Percentiles rank a stretch among this genome's conserved stretches.
Evolutionary conservation across 2,329 filamentous ascomycete genomes (phyloP).

Genomic region (Diplodia sapinea): DNA sequence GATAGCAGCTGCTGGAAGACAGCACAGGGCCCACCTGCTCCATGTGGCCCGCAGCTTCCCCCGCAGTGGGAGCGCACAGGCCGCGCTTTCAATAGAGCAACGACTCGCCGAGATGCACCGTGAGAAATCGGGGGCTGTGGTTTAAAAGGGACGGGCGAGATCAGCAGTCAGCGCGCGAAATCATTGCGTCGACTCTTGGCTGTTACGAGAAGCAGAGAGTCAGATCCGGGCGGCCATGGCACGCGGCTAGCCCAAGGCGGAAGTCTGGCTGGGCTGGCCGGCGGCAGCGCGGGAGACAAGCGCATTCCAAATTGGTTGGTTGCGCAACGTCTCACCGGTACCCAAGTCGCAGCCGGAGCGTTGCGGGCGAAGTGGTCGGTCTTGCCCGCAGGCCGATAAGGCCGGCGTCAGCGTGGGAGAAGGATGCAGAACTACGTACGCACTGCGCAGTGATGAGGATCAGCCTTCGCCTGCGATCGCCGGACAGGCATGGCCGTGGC

Average conservation of each 20-base stretch:
- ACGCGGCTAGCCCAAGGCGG: conserved; percentile 1
- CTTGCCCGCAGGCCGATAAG: conserved; percentile 7
- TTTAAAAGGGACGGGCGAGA: background rate
- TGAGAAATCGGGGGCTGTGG: background rate
- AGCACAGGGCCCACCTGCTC: background rate
- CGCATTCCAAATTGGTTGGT: background rate
- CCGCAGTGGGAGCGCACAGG: conserved; percentile 16
- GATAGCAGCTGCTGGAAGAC: background rate
- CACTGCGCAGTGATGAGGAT: conserved; percentile 14
- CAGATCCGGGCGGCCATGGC: conserved; percentile 1
- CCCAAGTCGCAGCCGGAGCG: background rate
- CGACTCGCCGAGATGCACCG: background rate
- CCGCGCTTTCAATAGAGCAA: conserved; percentile 17
- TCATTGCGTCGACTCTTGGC: background rate
- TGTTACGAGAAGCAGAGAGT: conserved; percentile 4
- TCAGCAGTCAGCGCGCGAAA: background rate
- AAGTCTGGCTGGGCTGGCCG: background rate
- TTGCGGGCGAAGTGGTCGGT: background rate
- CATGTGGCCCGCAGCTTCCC: conserved; percentile 6
- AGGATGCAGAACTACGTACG: background rate
- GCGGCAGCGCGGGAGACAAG: background rate
- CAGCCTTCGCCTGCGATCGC: conserved; percentile 21
- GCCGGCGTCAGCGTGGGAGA: background rate
- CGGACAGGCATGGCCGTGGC: background rate
- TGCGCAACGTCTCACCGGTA: conserved; percentile 25